Conservation (phyloP, 2,329 filamentous ascomycete species). For the Ophiostoma sp. region DNA sequence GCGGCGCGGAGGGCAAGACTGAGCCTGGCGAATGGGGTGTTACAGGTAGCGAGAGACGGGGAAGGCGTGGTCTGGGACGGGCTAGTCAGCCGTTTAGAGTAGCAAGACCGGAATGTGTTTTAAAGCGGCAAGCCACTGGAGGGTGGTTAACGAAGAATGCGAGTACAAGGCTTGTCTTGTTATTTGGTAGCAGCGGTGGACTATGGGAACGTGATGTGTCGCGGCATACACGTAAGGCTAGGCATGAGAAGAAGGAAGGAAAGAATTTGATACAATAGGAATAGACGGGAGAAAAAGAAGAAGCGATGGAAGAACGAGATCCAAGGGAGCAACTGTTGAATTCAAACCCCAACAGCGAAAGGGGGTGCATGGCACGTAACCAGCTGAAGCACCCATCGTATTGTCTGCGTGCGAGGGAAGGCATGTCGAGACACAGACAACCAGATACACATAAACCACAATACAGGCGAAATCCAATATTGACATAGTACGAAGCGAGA, state of each 20-base stretch:
- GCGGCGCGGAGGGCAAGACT: constrained; percentile 11
- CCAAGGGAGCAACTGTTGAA: not conserved
- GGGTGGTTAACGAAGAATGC: not conserved
- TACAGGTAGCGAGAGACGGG: constrained; percentile 26
- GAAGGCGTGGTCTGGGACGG: constrained; percentile 14
- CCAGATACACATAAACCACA: not conserved
- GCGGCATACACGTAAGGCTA: not conserved
- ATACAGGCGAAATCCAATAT: not conserved
- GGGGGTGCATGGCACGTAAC: not conserved
- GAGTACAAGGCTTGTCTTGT: not conserved
- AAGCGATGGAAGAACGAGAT: not conserved
- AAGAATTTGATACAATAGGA: not conserved
- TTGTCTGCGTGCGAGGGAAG: not conserved
- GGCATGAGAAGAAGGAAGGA: not conserved
- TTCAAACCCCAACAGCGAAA: not conserved
- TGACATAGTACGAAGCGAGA: not conserved
- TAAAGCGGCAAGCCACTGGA: constrained; percentile 3
- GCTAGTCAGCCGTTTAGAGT: constrained; percentile 18
- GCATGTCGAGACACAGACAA: not conserved
- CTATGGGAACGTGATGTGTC: not conserved
- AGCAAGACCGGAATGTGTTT: constrained; percentile 14
- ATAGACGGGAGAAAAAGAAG: not conserved
- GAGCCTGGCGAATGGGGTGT: constrained; percentile 27
- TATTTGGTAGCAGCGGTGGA: not conserved
- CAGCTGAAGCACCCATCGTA: not conserved